phyloP scores from a whole-genome alignment of 2,329 filamentous ascomycete species.

The Tolypocladium nubicola region DNA sequence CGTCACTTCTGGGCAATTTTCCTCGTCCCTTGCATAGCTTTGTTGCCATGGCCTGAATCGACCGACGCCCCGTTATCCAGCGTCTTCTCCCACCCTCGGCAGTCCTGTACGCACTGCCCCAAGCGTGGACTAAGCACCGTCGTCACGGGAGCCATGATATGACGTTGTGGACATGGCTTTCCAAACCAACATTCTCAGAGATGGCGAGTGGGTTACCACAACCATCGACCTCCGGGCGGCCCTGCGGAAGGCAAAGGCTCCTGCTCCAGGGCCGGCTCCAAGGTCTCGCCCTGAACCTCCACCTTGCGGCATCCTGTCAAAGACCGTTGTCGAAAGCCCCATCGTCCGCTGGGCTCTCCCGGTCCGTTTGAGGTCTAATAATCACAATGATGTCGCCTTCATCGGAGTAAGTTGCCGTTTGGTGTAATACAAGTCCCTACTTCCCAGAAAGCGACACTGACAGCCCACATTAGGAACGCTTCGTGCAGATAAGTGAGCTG shows the following conservation, averaged over 20 bases:
- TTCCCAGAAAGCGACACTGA: not conserved
- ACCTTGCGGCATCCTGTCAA: conserved; percentile 62
- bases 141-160: conserved; percentile 8
- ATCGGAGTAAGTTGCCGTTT: conserved; percentile 52
- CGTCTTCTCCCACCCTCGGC: not conserved
- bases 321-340: conserved; percentile 68
- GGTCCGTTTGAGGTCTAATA: conserved; percentile 59
- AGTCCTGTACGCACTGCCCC: not conserved
- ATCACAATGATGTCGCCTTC: conserved; percentile 74
- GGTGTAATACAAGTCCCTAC: not conserved
- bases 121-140: not conserved
- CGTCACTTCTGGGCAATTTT: not conserved
- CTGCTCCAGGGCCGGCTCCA: conserved; percentile 17
- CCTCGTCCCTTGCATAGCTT: too few species aligned
- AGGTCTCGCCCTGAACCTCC: conserved; percentile 31
- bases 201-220: conserved; percentile 47
- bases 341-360: conserved; percentile 68
- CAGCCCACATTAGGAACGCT: conserved; percentile 49
- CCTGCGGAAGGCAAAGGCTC: conserved; percentile 23
- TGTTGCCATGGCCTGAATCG: not conserved
- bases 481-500: conserved; percentile 72
- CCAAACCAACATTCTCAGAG: conserved; percentile 41
- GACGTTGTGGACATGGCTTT: conserved; percentile 28
- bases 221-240: conserved; percentile 33
- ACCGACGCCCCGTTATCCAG: not conserved